Base-by-base conservation (phyloP, 2,329 filamentous ascomycete species). In the Neurospora crassa region DNA sequence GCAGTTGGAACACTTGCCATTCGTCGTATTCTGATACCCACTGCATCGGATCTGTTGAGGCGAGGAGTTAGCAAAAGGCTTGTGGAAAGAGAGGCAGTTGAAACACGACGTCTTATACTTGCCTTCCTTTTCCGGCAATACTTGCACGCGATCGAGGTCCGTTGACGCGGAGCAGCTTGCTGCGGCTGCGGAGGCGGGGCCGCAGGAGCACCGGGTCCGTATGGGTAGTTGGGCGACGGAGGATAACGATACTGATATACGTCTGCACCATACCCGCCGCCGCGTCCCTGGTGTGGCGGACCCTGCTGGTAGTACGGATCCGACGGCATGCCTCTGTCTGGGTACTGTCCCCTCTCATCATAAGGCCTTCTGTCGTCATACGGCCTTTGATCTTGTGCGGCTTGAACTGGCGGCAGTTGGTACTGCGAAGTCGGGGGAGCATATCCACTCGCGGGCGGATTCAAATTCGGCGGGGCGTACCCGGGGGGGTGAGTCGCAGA, bases 71-170 rank as follows among this genome's bases (percentile, higher is more conserved):
- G 76, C 72, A 68, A 41, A 34, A 67, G 8, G 24, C 8, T 11
- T 37, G 24, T 20, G 41, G 41, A 40, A 63, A 16, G 24, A 53
- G 40, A 10, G 12, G n/a, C 12, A 68, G n/a, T 40, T 68, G 34
- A 10, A 63, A 63, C 53, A 18, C 53, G 37, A 40, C 67, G 2
- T 41, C 29, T 7, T 40, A 70, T 67, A 53, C 77, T 76, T 75
- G 89, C 87, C 84, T 89, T 89, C 77, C 87, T 82, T 78, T 88
- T 87, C n/a, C 87, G 80, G 76, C 87, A 89, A 73, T 89, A 89
- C 70, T 85, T 83, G 77, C 87, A 89, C 4, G 87, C 87, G 74
- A 89, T 89, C 0, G 86, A 88, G 1, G 87, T 89, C 40, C 87
- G 81, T 77, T 89, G 87, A 29, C 87, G 81, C 1, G 87, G 87